These are phyloP conservation scores for Astrocystis sublimbata DNA, from an alignment of 495 filamentous ascomycete genomes.

Conservation along the genomic window DNA sequence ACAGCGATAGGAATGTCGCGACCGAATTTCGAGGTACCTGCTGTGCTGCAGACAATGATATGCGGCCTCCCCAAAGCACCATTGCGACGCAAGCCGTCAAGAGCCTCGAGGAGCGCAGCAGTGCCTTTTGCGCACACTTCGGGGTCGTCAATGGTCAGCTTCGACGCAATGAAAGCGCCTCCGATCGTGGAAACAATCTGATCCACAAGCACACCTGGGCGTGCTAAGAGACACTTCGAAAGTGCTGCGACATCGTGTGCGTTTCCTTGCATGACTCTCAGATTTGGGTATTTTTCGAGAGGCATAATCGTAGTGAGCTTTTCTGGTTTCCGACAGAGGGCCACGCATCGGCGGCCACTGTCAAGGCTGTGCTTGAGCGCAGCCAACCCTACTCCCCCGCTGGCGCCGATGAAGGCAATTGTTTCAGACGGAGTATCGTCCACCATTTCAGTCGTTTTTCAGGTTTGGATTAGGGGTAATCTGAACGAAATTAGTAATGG, in stretches of 20 bases:
- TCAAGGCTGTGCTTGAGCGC: constrained; percentile 53
- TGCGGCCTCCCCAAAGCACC: constrained; percentile 37
- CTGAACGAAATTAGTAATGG: neutral
- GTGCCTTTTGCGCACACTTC: constrained; percentile 58
- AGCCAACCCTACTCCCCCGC: constrained; percentile 48
- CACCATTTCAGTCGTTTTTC: neutral
- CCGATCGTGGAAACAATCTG: constrained; percentile 53
- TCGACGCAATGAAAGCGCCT: constrained; percentile 26
- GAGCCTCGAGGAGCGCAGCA: constrained; percentile 45
- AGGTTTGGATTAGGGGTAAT: neutral
- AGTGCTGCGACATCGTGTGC: constrained; percentile 49
- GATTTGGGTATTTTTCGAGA: constrained; percentile 32
- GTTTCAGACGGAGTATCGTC: constrained; percentile 30
- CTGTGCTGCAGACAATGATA: constrained; percentile 54
- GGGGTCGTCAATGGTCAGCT: constrained; percentile 52
- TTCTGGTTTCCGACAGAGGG: constrained; percentile 61
- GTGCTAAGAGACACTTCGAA: constrained; percentile 34
- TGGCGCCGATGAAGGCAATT: constrained; percentile 60
- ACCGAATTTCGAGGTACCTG: constrained; percentile 48
- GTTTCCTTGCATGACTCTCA: constrained; percentile 55
- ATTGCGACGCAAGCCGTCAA: constrained; percentile 28
- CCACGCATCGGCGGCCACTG: constrained; percentile 51
- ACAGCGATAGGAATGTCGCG: constrained; percentile 56
- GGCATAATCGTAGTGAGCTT: constrained; percentile 56
- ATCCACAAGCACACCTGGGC: constrained; percentile 33